Percentiles rank a stretch among this genome's conserved stretches.
These are phyloP conservation scores for Teunomyces gatunensis DNA, from an alignment of 805 yeast genomes.

Conservation along the genomic window DNA sequence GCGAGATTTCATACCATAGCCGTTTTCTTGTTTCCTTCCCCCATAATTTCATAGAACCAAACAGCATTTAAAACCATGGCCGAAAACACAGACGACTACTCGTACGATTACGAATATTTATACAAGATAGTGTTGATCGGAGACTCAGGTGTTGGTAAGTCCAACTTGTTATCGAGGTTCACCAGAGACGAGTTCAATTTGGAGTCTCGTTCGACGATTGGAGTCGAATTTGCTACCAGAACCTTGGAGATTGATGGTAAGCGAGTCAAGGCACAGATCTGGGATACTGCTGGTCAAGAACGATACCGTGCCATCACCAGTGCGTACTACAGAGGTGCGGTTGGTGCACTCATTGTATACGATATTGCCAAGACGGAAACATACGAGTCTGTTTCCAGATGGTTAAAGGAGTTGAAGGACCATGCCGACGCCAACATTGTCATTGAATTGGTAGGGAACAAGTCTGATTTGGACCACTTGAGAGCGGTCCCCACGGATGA, in stretches of 20 bases:
- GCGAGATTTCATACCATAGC: not conserved
- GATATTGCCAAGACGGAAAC: conserved; percentile 90
- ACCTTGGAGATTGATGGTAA: conserved; percentile 85
- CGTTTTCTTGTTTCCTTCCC: not conserved
- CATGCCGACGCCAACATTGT: conserved; percentile 94
- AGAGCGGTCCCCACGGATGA: conserved; percentile 98
- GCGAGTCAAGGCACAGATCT: conserved; percentile 83
- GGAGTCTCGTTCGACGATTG: conserved; percentile 92
- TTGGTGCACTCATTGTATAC: conserved; percentile 93
- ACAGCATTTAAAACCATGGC: conserved; percentile 20
- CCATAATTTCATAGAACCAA: not conserved
- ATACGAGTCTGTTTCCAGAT: conserved; percentile 80
- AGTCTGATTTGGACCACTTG: conserved; percentile 84
- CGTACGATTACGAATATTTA: conserved; percentile 80
- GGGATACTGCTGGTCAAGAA: conserved; percentile 99
- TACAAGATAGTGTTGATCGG: conserved; percentile 96
- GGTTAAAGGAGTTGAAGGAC: conserved; percentile 88
- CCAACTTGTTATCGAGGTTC: conserved; percentile 89
- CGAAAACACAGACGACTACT: conserved; percentile 44
- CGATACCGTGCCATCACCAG: conserved; percentile 96
- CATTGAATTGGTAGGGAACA: conserved; percentile 90
- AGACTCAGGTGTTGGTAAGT: conserved; percentile 96
- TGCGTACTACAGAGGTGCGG: conserved; percentile 97
- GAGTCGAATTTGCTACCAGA: conserved; percentile 97
- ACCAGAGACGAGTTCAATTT: conserved; percentile 94